Percentiles rank a stretch among this genome's conserved stretches.
These are phyloP conservation scores for Salix koriyanagi DNA, from an alignment of 345 rosid species.

Conservation along the genomic window DNA sequence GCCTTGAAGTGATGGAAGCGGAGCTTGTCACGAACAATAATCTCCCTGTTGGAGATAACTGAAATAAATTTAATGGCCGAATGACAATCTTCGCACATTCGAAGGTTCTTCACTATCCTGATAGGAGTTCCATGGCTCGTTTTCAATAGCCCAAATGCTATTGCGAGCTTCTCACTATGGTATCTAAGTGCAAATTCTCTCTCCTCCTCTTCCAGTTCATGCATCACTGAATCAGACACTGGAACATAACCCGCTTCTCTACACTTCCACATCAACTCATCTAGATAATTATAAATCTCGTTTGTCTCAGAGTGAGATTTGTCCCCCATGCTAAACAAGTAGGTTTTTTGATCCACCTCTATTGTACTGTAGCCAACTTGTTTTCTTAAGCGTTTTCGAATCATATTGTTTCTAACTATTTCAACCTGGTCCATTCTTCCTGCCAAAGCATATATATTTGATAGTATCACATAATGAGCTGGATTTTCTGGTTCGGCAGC, in stretches of 20 bases:
- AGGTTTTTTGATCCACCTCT: conserved; percentile 48
- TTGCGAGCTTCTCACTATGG: conserved; percentile 86
- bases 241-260: conserved; percentile 63
- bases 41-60: conserved; percentile 52
- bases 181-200: conserved; percentile 64
- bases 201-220: conserved; percentile 82
- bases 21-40: conserved; percentile 65
- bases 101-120: conserved; percentile 64
- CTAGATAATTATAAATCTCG: conserved; percentile 52
- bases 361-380: conserved; percentile 71
- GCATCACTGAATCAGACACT: conserved; percentile 58
- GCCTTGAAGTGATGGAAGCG: conserved; percentile 67
- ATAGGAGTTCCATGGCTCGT: conserved; percentile 38
- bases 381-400: conserved; percentile 50
- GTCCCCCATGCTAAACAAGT: conserved; percentile 74
- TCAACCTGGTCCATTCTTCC: conserved; percentile 70
- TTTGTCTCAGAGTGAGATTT: conserved; percentile 55
- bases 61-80: conserved; percentile 63
- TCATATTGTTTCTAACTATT: conserved; percentile 60
- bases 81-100: conserved; percentile 85
- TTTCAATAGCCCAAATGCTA: conserved; percentile 63
- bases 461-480: conserved; percentile 82
- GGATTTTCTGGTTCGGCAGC: conserved; percentile 74
- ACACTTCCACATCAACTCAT: conserved; percentile 60
- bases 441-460: conserved; percentile 71